phyloP scores from a whole-genome alignment of 441 rosid species.

The Bocquillonia castaneifolia region DNA sequence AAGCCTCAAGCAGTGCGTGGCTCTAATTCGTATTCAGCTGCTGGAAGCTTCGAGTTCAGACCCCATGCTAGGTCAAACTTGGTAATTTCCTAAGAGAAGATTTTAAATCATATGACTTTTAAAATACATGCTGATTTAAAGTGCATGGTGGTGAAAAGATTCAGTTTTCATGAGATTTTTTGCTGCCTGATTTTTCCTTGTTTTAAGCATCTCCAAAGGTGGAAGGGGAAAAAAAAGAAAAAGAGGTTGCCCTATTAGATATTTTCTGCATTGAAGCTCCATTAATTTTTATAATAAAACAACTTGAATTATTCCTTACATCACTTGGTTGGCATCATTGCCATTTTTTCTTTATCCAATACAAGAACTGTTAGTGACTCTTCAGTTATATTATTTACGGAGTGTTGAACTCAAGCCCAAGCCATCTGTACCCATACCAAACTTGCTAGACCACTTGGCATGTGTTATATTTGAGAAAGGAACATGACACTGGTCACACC shows the following conservation, averaged over 20 bases:
- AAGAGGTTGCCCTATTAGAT: background rate
- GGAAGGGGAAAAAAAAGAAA: no score
- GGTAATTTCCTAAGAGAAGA: constrained; percentile 46
- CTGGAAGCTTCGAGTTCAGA: constrained; percentile 61
- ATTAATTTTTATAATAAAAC: background rate
- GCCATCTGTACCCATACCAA: background rate
- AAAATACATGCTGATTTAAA: background rate
- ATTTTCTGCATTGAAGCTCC: background rate
- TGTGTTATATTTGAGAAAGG: background rate
- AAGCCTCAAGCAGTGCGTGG: constrained; percentile 52
- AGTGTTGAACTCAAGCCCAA: background rate
- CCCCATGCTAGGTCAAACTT: constrained; percentile 54
- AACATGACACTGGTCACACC: background rate
- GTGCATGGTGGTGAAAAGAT: background rate
- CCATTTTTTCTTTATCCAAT: background rate
- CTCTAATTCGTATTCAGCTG: constrained; percentile 37
- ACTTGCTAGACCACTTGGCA: no score
- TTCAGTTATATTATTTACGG: constrained; percentile 2
- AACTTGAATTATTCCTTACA: background rate
- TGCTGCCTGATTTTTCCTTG: background rate
- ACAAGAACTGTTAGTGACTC: background rate
- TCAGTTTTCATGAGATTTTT: background rate
- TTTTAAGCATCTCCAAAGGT: background rate
- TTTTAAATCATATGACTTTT: background rate
- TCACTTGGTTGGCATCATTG: background rate